Evolutionary conservation across 2,329 filamentous ascomycete genomes (phyloP).

Genomic region (Colletotrichum limetticola): DNA sequence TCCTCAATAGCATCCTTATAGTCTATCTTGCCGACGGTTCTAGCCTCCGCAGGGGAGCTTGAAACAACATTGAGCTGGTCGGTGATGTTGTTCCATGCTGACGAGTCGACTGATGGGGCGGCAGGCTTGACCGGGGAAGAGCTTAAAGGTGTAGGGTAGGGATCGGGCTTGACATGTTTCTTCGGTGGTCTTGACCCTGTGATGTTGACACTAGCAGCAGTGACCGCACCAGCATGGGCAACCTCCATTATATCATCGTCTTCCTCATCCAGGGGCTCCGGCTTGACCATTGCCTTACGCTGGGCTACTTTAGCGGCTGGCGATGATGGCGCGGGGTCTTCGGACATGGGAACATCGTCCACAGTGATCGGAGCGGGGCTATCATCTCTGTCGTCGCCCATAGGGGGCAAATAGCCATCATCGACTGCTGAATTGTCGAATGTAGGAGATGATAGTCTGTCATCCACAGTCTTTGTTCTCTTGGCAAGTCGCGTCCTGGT

Average conservation of each 20-base stretch:
- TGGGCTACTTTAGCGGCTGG: constrained; percentile 83
- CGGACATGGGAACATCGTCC: constrained; percentile 79
- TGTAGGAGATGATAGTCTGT: constrained; percentile 57
- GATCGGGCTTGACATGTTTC: constrained; percentile 75
- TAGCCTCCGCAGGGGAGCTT: constrained; percentile 73
- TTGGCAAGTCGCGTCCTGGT: constrained; percentile 65
- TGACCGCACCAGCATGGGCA: constrained; percentile 77
- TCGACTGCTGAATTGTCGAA: constrained; percentile 64
- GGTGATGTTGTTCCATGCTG: constrained; percentile 89
- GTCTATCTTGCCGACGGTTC: constrained; percentile 81
- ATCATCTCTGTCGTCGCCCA: constrained; percentile 63
- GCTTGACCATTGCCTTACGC: constrained; percentile 69
- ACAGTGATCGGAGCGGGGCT: constrained; percentile 52
- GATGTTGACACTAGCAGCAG: constrained; percentile 82
- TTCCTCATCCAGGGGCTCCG: constrained; percentile 68
- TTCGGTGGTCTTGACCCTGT: constrained; percentile 81
- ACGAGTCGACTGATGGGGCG: constrained; percentile 75
- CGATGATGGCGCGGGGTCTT: constrained; percentile 82
- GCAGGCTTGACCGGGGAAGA: constrained; percentile 78
- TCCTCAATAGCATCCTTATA: constrained; percentile 89
- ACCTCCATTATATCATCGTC: constrained; percentile 91
- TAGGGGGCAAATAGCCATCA: constrained; percentile 63
- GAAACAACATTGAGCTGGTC: constrained; percentile 87
- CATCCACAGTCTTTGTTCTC: constrained; percentile 65
- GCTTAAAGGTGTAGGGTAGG: constrained; percentile 76